Evolutionary conservation across 169 alveolate genomes (phyloP), one percentile per base, ranked within the genome.

Genomic region (Eimeria maxima): DNA sequence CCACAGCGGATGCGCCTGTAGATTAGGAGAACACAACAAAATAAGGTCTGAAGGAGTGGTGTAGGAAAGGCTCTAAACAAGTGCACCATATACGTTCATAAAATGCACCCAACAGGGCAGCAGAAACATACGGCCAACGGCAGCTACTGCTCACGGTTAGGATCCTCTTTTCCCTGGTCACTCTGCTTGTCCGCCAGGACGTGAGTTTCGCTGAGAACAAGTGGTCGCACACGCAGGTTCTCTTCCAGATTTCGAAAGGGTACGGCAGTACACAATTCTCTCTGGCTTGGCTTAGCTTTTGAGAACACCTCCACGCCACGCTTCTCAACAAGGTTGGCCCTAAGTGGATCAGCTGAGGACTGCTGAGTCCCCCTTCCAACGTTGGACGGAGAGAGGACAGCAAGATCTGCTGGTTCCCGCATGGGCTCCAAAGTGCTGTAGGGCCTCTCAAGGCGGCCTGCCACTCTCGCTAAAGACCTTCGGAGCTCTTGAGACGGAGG

Each of bases 171-270:
- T 42, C 67, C 1, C 93, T 84, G 60, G 42, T 76, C 29, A 27
- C 53, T 29, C 38, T 38, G 63, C 38, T 53, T 60, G 57, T 53
- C 93, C 55, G 55, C 53, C 93, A 84, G 80, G 24, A 44, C 45
- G 80, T 69, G 93, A 29, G 80, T 84, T 14, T 84, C 93, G 69
- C 80, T 84, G 38, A 84, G 33, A 44, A 84, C 80, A 27, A 53
- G 78, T 6, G 93, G 93, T 4, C 93, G 74, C 33, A 84, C 53
- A 16, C 16, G 78, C 91, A 50, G 22, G 78, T 57, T 53, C 45
- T 60, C 60, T n/a, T 84, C 93, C 55, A 60, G 11, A 4, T 60
- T 78, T 84, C 93, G 44, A 60, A 84, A 84, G 22, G 93, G 78
- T n/a, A 84, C 38, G 67, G 78, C 42, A 47, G 78, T 14, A 22